Conservation (phyloP, 2,329 filamentous ascomycete species). For the Plenodomus biglobosus region DNA sequence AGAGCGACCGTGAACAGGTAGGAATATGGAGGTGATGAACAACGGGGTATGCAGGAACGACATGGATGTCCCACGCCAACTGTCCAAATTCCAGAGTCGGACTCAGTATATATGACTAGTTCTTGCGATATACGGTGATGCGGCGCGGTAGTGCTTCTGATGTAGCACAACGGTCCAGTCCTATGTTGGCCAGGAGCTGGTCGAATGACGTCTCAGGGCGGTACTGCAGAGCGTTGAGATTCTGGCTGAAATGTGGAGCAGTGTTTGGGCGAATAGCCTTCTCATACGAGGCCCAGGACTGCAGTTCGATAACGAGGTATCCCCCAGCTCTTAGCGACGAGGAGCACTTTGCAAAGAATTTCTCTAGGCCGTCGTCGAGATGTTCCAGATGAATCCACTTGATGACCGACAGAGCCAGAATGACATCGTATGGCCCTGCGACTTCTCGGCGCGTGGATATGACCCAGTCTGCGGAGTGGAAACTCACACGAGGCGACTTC, state of each 20-base stretch:
- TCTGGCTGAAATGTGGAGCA: constrained; percentile 37
- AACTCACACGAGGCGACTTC: constrained; percentile 32
- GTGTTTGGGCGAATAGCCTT: constrained; percentile 37
- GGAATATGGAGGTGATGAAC: neutral
- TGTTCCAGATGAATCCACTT: constrained; percentile 46
- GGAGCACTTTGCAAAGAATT: constrained; percentile 39
- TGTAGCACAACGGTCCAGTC: constrained; percentile 30
- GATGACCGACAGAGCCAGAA: constrained; percentile 45
- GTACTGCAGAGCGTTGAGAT: constrained; percentile 27
- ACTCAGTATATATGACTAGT: constrained; percentile 6
- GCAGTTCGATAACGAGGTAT: constrained; percentile 39
- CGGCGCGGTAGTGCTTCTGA: constrained; percentile 36
- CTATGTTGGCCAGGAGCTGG: constrained; percentile 28
- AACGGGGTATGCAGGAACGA: neutral
- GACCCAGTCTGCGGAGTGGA: constrained; percentile 40
- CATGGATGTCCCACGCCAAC: neutral
- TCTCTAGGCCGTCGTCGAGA: constrained; percentile 35
- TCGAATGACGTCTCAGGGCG: constrained; percentile 42
- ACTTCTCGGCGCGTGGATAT: constrained; percentile 25
- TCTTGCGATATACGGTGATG: constrained; percentile 40
- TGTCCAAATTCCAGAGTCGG: neutral
- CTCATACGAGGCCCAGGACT: constrained; percentile 42
- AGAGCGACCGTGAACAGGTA: neutral
- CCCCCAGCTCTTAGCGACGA: constrained; percentile 32
- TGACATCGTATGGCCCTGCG: constrained; percentile 36